phyloP scores from a whole-genome alignment of 805 yeast genomes.

The Ogataea zsoltii region DNA sequence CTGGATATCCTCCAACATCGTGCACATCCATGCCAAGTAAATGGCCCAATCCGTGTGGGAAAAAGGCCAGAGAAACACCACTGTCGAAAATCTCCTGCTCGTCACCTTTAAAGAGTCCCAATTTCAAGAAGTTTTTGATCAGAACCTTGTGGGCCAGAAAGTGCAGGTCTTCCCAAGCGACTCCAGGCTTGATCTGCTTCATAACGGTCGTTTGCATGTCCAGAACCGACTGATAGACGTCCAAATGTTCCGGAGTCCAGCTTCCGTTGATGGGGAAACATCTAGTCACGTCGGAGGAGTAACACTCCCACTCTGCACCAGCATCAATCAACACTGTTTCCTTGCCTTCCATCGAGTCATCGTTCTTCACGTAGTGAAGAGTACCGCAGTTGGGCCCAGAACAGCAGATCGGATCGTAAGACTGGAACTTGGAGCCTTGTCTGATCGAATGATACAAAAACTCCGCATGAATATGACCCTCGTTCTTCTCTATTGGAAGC shows the following conservation, averaged over 20 bases:
- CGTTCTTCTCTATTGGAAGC: slow-evolving; percentile 80
- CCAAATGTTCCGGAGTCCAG: slow-evolving; percentile 86
- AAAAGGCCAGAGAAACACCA: slow-evolving; percentile 73
- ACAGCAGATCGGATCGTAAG: slow-evolving; percentile 96
- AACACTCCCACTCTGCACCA: slow-evolving; percentile 95
- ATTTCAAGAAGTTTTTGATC: slow-evolving; percentile 63
- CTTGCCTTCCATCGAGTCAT: slow-evolving; percentile 57
- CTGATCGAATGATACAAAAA: slow-evolving; percentile 90
- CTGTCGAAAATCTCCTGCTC: slow-evolving; percentile 68
- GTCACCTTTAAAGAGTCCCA: slow-evolving; percentile 71
- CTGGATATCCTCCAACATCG: slow-evolving; percentile 88
- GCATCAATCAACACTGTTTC: slow-evolving; percentile 85
- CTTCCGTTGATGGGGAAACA: slow-evolving; percentile 91
- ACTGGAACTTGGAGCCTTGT: slow-evolving; percentile 86
- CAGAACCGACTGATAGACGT: slow-evolving; percentile 73
- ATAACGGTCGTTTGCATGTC: slow-evolving; percentile 80
- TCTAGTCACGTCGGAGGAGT: slow-evolving; percentile 92
- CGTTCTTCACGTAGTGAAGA: slow-evolving; percentile 84
- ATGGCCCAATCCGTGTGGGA: slow-evolving; percentile 97
- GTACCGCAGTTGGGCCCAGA: slow-evolving; percentile 91
- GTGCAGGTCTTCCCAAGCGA: slow-evolving; percentile 82
- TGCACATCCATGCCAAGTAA: slow-evolving; percentile 93
- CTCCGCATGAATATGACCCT: slow-evolving; percentile 94
- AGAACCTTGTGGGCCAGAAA: slow-evolving; percentile 75
- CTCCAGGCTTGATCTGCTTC: slow-evolving; percentile 78